Base-by-base conservation (phyloP, 208 protist species). In the Trypanosoma platydactyli region DNA sequence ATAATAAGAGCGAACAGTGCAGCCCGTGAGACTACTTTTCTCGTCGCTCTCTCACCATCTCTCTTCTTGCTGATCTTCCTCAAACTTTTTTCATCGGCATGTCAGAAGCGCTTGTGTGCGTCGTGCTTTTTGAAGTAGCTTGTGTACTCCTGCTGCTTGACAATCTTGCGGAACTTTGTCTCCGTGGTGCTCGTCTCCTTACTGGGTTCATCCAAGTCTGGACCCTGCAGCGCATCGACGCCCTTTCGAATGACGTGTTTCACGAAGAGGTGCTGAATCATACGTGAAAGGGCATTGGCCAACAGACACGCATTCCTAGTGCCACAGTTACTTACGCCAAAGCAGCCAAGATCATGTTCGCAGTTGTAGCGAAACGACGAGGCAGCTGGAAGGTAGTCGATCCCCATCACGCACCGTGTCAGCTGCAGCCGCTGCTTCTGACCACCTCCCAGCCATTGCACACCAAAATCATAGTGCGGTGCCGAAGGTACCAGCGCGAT, bases 211-310 rank as follows among this genome's bases (percentile, higher is more conserved):
- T 89, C 76, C 22, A 92, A 61, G 64, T 89, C 59, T n/a, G 79
- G 65, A 20, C 69, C 73, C 52, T 71, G 70, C 62, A 76, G 53
- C 18, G 77, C 76, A 51, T 90, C 76, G 13, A 90, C 54, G 13
- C 80, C 79, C 30, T 83, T 82, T 41, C 59, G 15, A 55, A 91
- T 71, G 24, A 88, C 74, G 61, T 94, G 87, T 68, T 89, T 89
- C 38, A 90, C 61, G 60, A 91, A 91, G 25, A 91, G 72, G 50
- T 90, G 81, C 64, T 89, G 81, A 51, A 94, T 83, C 59, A 86
- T 79, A 38, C 79, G 77, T 5, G 83, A 86, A 3, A 89, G 50
- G 7, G 73, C 79, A 71, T 83, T 81, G 45, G 73, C 76, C 30
- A 94, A 84, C 2, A 90, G 41, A 12, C 85, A 81, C 1, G 68